Conservation (phyloP, 2,329 filamentous ascomycete genomes). For the Periconia macrospinosa region DNA sequence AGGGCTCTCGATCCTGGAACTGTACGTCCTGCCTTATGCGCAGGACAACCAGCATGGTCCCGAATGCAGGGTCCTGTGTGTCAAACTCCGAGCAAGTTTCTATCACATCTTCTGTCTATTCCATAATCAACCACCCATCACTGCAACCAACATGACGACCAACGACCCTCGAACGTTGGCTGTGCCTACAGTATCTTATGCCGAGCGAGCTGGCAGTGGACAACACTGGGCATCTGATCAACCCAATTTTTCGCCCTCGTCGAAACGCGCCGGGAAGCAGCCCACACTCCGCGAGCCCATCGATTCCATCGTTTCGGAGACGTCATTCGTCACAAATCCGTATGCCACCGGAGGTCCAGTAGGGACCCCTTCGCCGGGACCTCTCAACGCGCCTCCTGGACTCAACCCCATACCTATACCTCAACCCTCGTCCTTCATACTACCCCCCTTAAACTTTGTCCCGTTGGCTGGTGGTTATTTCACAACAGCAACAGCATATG, state of each 20-base stretch:
- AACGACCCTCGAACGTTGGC: slow-evolving; percentile 30
- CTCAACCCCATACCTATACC: slow-evolving; percentile 46
- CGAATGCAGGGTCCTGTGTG: slow-evolving; percentile 85
- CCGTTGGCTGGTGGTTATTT: slow-evolving; percentile 82
- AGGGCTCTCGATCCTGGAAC: slow-evolving; percentile 82
- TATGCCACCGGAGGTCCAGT: slow-evolving; percentile 45
- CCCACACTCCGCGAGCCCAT: slow-evolving; percentile 52
- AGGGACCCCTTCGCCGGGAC: slow-evolving; percentile 45
- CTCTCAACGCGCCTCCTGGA: slow-evolving; percentile 48
- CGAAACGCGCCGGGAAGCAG: slow-evolving; percentile 38
- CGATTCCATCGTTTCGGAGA: slow-evolving; percentile 52
- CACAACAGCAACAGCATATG: slow-evolving; percentile 71
- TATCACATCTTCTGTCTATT: slow-evolving; percentile 97
- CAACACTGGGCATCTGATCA: slow-evolving; percentile 28
- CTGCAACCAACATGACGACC: slow-evolving; percentile 37
- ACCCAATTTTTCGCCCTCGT: slow-evolving; percentile 29
- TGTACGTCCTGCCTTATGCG: slow-evolving; percentile 74
- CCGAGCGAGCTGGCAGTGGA: slow-evolving; percentile 26
- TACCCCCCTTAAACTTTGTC: slow-evolving; percentile 79
- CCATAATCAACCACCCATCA: slow-evolving; percentile 82
- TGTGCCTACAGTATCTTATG: slow-evolving; percentile 26
- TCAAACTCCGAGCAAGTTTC: slow-evolving; percentile 91
- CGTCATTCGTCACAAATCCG: slow-evolving; percentile 55
- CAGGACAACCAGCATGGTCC: slow-evolving; percentile 72
- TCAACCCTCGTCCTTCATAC: slow-evolving; percentile 69